phyloP scores from a whole-genome alignment of 2,329 filamentous ascomycete genomes.

The Periconia macrospinosa region DNA sequence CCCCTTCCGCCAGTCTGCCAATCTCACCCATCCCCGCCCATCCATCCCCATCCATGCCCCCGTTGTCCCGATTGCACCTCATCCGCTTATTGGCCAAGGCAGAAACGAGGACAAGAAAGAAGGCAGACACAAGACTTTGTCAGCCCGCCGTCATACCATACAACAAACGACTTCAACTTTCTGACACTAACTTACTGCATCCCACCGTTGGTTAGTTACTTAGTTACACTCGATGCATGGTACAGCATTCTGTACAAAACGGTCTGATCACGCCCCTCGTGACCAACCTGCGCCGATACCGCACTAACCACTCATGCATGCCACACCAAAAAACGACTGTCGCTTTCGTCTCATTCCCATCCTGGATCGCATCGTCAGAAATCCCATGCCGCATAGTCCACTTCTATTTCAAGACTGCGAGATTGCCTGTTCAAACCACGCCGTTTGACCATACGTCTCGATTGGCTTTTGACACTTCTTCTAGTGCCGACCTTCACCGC shows the following conservation, averaged over 20 bases:
- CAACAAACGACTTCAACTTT: too few species aligned
- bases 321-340: neutral
- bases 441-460: neutral
- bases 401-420: neutral
- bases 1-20: slow-evolving; percentile 18
- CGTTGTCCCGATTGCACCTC: too few species aligned
- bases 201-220: too few species aligned
- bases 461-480: neutral
- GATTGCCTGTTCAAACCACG: too few species aligned
- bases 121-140: neutral
- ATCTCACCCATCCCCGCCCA: slow-evolving; percentile 20
- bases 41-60: slow-evolving; percentile 6
- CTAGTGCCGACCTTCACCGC: neutral
- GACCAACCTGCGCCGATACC: neutral
- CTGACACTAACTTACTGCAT: too few species aligned
- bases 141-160: neutral
- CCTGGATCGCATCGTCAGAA: neutral
- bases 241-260: neutral
- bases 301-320: neutral
- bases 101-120: slow-evolving; percentile 10
- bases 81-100: slow-evolving; percentile 21
- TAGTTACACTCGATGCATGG: too few species aligned
- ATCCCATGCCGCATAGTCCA: too few species aligned
- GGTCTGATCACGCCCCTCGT: neutral
- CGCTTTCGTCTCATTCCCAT: neutral